Conservation (phyloP, 352 stramenopile species). For the Pythium aquatile region DNA sequence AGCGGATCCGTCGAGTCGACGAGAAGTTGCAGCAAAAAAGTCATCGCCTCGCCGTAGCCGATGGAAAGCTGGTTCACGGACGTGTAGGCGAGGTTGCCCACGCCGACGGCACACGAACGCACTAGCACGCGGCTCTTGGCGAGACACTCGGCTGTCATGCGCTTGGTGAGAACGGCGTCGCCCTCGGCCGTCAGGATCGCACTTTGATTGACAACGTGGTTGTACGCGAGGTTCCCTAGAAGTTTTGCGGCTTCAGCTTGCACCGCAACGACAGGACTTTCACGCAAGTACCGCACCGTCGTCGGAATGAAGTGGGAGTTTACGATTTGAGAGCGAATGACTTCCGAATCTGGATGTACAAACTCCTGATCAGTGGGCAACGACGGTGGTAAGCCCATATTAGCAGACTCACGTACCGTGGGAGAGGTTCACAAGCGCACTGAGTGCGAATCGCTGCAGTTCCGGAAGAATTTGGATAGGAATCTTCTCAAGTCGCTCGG, state of each 20-base stretch:
- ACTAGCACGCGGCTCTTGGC: slow-evolving; percentile 34
- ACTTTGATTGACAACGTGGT: slow-evolving; percentile 72
- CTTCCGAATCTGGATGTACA: slow-evolving; percentile 49
- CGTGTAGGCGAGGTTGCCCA: slow-evolving; percentile 66
- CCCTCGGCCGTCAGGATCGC: slow-evolving; percentile 60
- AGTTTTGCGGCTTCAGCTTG: slow-evolving; percentile 60
- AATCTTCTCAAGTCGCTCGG: slow-evolving; percentile 32
- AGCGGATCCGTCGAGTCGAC: slow-evolving; percentile 46
- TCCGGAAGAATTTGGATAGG: slow-evolving; percentile 37
- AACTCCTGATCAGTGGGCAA: neutral
- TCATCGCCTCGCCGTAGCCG: slow-evolving; percentile 67
- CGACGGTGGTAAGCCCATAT: too few species aligned
- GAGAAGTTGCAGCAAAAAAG: slow-evolving; percentile 54
- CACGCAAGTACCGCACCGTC: slow-evolving; percentile 48
- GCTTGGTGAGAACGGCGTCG: slow-evolving; percentile 38
- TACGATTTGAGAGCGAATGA: slow-evolving; percentile 68
- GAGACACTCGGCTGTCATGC: slow-evolving; percentile 34
- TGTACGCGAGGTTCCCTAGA: slow-evolving; percentile 62
- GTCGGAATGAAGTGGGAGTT: slow-evolving; percentile 50
- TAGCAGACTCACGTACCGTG: slow-evolving; percentile 36
- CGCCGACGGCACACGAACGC: slow-evolving; percentile 47
- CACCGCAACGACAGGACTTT: slow-evolving; percentile 36
- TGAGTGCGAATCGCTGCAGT: slow-evolving; percentile 48
- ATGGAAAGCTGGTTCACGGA: slow-evolving; percentile 75
- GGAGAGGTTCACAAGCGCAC: slow-evolving; percentile 66